Base-by-base conservation (phyloP, 768 basidiomycete species). In the Holtermanniella nyarrowii region DNA sequence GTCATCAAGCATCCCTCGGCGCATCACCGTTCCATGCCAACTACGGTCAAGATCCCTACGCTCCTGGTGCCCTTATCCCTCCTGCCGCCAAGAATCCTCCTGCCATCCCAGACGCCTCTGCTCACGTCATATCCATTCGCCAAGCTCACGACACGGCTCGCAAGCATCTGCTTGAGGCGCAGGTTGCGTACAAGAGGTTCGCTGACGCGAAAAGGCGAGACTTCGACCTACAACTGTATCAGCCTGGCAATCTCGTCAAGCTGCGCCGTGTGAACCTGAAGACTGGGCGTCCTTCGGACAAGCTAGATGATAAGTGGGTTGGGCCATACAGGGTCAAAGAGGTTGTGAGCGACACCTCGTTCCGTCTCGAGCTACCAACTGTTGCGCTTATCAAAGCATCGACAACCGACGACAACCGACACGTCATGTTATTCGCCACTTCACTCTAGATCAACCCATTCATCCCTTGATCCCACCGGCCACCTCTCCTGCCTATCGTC, bases 1-100 rank as follows among this genome's bases (percentile, higher is more conserved):
- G 62, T 0, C n/a, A 41, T 1, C 66, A 74, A 22, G 50, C 65
- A 0, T 48, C 72, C 0, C 76, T 70, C 0, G 50, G 56, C 1
- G 24, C 59, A 4, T 57, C 74, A 0, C 76, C 75, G 0, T 75
- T 75, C 61, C 61, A 49, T 26, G 20, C 4, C 39, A 62, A 65
- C 46, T 57, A 64, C 26, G 49, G 57, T 20, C 69, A 72, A 50
- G 56, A 62, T 58, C 73, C 74, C 39, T 75, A 73, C 74, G 54
- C 63, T 0, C 53, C 67, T 48, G 58, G 61, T 57, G 73, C 74
- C 39, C 74, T 57, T 62, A 0, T 53, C 67, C 7, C 65, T 62
- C 47, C 48, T 74, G 0, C n/a, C n/a, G 23, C 46, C 2, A 14
- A 37, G 2, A 16, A 26, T 26, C 12, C n/a, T n/a, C 5, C 64